Percentiles rank a stretch among this genome's conserved stretches.
Evolutionary conservation across 2,329 filamentous ascomycete species (phyloP).

Genomic region (Drechmeria coniospora): DNA sequence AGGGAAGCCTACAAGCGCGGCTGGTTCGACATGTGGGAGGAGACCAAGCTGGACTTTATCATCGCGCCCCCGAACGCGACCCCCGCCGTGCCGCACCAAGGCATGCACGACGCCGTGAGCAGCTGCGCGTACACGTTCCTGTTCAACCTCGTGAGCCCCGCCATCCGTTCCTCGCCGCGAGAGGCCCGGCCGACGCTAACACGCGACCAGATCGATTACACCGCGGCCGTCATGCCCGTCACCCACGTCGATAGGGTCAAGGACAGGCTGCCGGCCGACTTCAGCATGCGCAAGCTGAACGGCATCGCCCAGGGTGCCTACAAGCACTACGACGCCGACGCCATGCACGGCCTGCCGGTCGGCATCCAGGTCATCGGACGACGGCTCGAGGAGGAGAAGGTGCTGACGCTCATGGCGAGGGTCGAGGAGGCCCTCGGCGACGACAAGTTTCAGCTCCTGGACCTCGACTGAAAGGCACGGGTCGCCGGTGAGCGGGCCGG

Average conservation of each 20-base stretch:
- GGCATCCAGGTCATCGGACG: slow-evolving; percentile 72
- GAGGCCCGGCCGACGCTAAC: slow-evolving; percentile 2
- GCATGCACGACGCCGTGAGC: slow-evolving; percentile 71
- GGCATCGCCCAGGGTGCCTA: slow-evolving; percentile 72
- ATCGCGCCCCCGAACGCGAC: slow-evolving; percentile 80
- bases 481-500: no score
- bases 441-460: slow-evolving; percentile 35
- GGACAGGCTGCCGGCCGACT: slow-evolving; percentile 48
- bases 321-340: slow-evolving; percentile 65
- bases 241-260: slow-evolving; percentile 61
- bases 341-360: slow-evolving; percentile 80
- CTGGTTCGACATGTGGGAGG: slow-evolving; percentile 80
- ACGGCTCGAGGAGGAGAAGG: slow-evolving; percentile 75
- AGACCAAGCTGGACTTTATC: slow-evolving; percentile 58
- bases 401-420: slow-evolving; percentile 63
- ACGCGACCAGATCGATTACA: slow-evolving; percentile 62
- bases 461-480: slow-evolving; percentile 26
- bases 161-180: no score
- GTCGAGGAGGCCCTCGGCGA: slow-evolving; percentile 59
- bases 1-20: slow-evolving; percentile 62
- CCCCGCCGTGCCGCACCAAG: slow-evolving; percentile 72
- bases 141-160: slow-evolving; percentile 59
- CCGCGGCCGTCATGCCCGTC: slow-evolving; percentile 67
- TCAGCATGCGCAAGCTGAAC: slow-evolving; percentile 52
- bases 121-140: slow-evolving; percentile 88